These are phyloP conservation scores for Chalara sp. DNA, from an alignment of 2,329 filamentous ascomycete species.

Conservation along the genomic window DNA sequence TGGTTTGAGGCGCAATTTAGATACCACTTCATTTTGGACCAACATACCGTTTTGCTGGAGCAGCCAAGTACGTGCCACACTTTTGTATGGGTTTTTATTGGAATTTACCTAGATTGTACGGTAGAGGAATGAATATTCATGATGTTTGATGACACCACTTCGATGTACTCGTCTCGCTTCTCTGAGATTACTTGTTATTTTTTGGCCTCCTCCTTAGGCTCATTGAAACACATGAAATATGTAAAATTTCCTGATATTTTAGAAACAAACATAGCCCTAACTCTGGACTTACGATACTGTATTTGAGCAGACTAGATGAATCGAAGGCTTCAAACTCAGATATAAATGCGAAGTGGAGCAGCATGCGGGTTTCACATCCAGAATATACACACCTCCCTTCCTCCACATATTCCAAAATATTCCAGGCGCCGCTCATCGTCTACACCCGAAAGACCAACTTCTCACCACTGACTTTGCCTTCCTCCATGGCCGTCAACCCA, in stretches of 20 bases:
- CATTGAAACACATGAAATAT: too few relatives aligned
- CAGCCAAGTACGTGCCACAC: conserved; percentile 3
- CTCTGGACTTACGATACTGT: too few relatives aligned
- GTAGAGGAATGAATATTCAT: neutral
- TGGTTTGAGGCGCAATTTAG: conserved; percentile 20
- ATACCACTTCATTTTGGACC: conserved; percentile 20
- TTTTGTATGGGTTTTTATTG: neutral
- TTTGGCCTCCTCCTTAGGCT: too few relatives aligned
- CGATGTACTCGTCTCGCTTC: too few relatives aligned
- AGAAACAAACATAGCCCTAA: too few relatives aligned
- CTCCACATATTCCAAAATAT: neutral
- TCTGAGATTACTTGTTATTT: too few relatives aligned
- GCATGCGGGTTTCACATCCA: too few relatives aligned
- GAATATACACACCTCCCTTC: neutral
- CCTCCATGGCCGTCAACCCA: conserved; percentile 21
- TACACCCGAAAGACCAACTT: conserved; percentile 40
- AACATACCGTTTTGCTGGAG: neutral
- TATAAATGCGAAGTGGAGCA: too few relatives aligned
- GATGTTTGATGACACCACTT: neutral
- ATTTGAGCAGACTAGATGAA: too few relatives aligned
- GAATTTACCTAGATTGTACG: neutral
- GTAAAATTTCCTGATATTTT: too few relatives aligned
- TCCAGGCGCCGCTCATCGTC: neutral
- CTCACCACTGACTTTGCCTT: conserved; percentile 31
- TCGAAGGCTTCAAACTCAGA: too few relatives aligned